A percentile compares a stretch with the other conserved stretches of the same genome.
These are phyloP conservation scores for Venturia carpophila DNA, from an alignment of 2,329 filamentous ascomycete species.

Conservation along the genomic window DNA sequence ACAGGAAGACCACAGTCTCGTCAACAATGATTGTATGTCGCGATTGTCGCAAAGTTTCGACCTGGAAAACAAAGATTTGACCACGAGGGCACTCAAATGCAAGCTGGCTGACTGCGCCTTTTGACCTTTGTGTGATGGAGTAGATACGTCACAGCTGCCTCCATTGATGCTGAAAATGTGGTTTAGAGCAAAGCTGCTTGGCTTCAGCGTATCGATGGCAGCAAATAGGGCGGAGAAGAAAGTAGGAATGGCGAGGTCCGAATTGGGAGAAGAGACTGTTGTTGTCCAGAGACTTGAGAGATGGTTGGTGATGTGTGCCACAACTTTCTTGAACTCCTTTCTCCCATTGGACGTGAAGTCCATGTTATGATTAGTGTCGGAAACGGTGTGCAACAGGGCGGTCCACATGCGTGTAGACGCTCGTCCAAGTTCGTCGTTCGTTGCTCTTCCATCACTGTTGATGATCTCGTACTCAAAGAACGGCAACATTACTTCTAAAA, in stretches of 20 bases:
- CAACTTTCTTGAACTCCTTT: constrained; percentile 7
- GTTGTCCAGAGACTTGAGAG: constrained; percentile 2
- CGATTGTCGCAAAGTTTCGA: not conserved
- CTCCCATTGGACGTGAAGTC: constrained; percentile 1
- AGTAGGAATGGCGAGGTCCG: not conserved
- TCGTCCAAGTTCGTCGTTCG: not conserved
- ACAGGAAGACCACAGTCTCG: not conserved
- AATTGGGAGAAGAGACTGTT: not conserved
- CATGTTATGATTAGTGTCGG: not conserved
- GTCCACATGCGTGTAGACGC: not conserved
- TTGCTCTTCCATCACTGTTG: not conserved
- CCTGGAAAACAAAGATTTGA: not conserved
- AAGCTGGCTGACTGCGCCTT: not conserved
- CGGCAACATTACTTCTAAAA: constrained; percentile 5
- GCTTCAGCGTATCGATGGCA: not conserved
- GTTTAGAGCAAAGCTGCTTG: not conserved
- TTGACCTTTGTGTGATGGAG: constrained; percentile 2
- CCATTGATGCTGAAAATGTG: constrained; percentile 5
- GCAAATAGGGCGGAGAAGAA: not conserved
- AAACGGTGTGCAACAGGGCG: not conserved
- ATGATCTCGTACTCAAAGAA: not conserved
- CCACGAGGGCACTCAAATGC: not conserved
- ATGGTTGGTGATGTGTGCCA: not conserved
- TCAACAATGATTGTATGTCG: not conserved
- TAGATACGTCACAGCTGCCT: not conserved